Percentiles rank a stretch among this genome's conserved stretches.
These are phyloP conservation scores for Trichoderma reesei DNA, from an alignment of 495 filamentous ascomycete species.

Conservation along the genomic window DNA sequence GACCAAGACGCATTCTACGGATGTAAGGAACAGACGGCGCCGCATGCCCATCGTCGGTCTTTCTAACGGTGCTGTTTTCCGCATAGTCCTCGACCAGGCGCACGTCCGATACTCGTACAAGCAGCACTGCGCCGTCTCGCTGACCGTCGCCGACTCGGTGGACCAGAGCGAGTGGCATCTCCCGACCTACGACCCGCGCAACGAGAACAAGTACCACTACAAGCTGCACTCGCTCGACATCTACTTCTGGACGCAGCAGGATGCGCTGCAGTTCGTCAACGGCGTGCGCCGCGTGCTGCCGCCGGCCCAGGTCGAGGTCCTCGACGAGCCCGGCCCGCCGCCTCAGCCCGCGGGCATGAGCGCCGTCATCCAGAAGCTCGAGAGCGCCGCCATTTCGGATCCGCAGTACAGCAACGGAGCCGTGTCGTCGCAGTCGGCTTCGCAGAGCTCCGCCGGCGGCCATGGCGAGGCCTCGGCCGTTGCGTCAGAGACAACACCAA, in stretches of 20 bases:
- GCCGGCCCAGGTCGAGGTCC: slow-evolving; percentile 48
- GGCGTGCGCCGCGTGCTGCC: slow-evolving; percentile 50
- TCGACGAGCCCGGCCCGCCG: slow-evolving; percentile 43
- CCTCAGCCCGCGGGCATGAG: slow-evolving; percentile 48
- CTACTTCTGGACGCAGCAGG: slow-evolving; percentile 78
- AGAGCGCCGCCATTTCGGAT: slow-evolving; percentile 59
- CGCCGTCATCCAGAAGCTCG: slow-evolving; percentile 74
- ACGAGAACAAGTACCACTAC: slow-evolving; percentile 61
- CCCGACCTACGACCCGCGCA: slow-evolving; percentile 56
- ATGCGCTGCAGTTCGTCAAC: slow-evolving; percentile 65
- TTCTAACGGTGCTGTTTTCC: slow-evolving; percentile 9
- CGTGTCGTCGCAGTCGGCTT: background rate
- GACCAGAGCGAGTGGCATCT: slow-evolving; percentile 64
- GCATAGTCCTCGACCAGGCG: slow-evolving; percentile 51
- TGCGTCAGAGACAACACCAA: slow-evolving; percentile 15
- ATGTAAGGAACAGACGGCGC: slow-evolving; percentile 38
- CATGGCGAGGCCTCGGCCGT: slow-evolving; percentile 28
- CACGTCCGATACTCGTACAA: slow-evolving; percentile 65
- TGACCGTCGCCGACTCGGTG: slow-evolving; percentile 56
- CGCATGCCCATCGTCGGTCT: background rate
- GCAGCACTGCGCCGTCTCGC: slow-evolving; percentile 65
- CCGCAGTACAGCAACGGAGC: slow-evolving; percentile 30
- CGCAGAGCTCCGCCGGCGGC: slow-evolving; percentile 27
- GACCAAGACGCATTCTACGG: slow-evolving; percentile 86
- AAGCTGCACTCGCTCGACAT: slow-evolving; percentile 76